Base-by-base conservation (phyloP, 2,329 filamentous ascomycete genomes). In the Ciborinia camelliae region DNA sequence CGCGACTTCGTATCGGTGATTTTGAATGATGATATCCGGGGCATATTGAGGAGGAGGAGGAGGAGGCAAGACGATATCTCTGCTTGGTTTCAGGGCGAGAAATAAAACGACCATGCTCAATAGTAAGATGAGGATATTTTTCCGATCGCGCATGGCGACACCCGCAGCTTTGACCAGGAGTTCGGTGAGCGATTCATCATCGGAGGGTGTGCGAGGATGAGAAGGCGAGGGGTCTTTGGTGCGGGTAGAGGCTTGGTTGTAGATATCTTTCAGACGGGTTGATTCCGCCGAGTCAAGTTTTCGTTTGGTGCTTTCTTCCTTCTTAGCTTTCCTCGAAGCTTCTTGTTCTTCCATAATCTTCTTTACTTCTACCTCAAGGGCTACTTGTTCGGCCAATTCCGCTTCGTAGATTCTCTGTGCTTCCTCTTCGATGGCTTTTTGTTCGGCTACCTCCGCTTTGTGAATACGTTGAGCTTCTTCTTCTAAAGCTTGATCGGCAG, bases 51-150 rank as follows among this genome's bases (percentile, higher is more conserved):
- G n/a, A n/a, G n/a, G n/a, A n/a, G n/a, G n/a, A n/a, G n/a, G n/a
- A n/a, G n/a, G n/a, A n/a, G 26, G 37, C 18, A 52, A 41, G 8
- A 18, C 50, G 10, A 35, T 2, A 23, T 35, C n/a, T 3, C 23
- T 15, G 10, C 48, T 64, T 7, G 73, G 68, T 39, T 66, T 68
- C 7, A 75, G n/a, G 1, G 83, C 81, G 12, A 87, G 76, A 35
- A 84, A 63, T 18, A 86, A 69, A 2, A 86, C 79, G n/a, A 88
- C 72, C 2, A 83, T 65, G 63, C 82, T 81, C 59, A 89, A 76
- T 0, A 84, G 71, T 6, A 79, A 77, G 32, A 88, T 87, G n/a
- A 80, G 76, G 12, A 87, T 73, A 64, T 88, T 88, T 76, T 83
- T 86, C 65, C 79, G 79, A 69, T 88, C 86, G 54, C 81, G 79